A percentile compares a stretch with the other conserved stretches of the same genome.
phyloP scores from a whole-genome alignment of 495 filamentous ascomycete genomes.

The Sabuloglossum arenarium region DNA sequence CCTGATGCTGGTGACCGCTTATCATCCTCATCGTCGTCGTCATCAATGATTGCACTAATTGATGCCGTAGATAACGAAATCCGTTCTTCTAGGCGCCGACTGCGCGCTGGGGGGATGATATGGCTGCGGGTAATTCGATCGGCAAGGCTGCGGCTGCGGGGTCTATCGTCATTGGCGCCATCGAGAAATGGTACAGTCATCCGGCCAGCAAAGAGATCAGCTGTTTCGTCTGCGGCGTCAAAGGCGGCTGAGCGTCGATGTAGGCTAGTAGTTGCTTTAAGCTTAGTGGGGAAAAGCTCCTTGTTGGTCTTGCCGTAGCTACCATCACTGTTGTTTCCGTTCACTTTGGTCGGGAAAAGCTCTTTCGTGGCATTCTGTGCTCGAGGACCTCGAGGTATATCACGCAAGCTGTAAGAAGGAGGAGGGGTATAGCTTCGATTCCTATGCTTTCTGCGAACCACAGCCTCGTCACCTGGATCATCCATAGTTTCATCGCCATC shows the following conservation, averaged over 20 bases:
- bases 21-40: background rate
- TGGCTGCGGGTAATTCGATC: background rate
- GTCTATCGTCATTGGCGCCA: slow-evolving; percentile 8
- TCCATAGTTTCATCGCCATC: slow-evolving; percentile 29
- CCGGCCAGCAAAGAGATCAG: slow-evolving; percentile 31
- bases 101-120: background rate
- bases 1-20: background rate
- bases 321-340: background rate
- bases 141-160: background rate
- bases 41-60: slow-evolving; percentile 3
- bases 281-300: slow-evolving; percentile 37
- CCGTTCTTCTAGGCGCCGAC: background rate
- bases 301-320: background rate
- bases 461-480: background rate
- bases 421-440: slow-evolving; percentile 2
- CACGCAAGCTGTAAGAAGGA: slow-evolving; percentile 19
- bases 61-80: background rate
- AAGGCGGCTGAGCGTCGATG: slow-evolving; percentile 45
- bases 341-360: slow-evolving; percentile 9
- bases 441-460: background rate
- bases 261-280: slow-evolving; percentile 23
- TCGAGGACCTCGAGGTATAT: slow-evolving; percentile 1
- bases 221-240: slow-evolving; percentile 41
- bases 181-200: slow-evolving; percentile 32
- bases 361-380: slow-evolving; percentile 11